Conservation (phyloP, 148 eudicot genomes). For the Dianthus caryophyllus region DNA sequence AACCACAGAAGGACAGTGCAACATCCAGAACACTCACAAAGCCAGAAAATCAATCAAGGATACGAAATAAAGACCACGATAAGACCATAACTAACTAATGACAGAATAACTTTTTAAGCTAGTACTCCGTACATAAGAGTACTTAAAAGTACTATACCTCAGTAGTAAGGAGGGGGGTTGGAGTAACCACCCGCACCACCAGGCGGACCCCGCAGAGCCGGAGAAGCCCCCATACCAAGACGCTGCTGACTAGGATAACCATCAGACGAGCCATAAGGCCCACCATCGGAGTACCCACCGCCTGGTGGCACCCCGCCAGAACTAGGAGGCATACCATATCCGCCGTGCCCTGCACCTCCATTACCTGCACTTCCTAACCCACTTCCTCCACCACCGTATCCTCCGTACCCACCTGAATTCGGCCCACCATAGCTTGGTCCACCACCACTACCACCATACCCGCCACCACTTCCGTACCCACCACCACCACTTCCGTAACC, state of each 20-base stretch:
- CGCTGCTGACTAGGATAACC: constrained; percentile 52
- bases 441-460: constrained; percentile 38
- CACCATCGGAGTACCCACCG: constrained; percentile 52
- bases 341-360: constrained; percentile 29
- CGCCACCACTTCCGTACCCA: constrained; percentile 39
- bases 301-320: constrained; percentile 22
- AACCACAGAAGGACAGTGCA: no score
- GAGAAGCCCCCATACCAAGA: constrained; percentile 53
- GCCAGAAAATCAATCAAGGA: background rate
- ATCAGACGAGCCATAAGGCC: constrained; percentile 43
- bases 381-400: constrained; percentile 28
- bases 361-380: constrained; percentile 14
- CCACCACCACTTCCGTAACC: constrained; percentile 40
- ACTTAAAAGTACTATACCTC: constrained; percentile 46
- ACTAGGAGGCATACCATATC: constrained; percentile 31
- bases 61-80: no score
- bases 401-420: constrained; percentile 45
- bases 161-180: constrained; percentile 50
- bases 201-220: constrained; percentile 58
- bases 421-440: constrained; percentile 51
- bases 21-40: no score
- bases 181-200: constrained; percentile 48
- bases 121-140: no score
- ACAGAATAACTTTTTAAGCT: no score
- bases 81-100: no score